phyloP scores from a whole-genome alignment of 2,329 filamentous ascomycete genomes.

The Stachybotrys echinatus region DNA sequence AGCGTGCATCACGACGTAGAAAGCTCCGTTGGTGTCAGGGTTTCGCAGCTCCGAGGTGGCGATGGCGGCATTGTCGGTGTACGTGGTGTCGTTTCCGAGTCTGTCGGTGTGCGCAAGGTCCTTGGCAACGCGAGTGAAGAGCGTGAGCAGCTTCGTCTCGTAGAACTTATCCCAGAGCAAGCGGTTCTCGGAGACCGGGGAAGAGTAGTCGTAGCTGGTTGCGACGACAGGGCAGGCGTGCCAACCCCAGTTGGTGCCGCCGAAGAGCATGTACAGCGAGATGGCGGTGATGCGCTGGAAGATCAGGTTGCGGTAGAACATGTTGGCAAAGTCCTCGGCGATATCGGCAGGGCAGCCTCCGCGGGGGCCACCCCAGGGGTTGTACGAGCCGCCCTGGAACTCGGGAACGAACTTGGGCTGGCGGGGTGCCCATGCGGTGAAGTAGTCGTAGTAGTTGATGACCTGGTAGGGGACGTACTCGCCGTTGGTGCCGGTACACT shows the following conservation, averaged over 20 bases:
- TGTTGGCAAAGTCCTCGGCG: constrained; percentile 54
- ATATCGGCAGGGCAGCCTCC: constrained; percentile 49
- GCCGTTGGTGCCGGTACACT: constrained; percentile 56
- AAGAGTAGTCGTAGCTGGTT: constrained; percentile 59
- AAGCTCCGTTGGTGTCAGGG: constrained; percentile 48
- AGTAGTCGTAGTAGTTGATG: constrained; percentile 24
- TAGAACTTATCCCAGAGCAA: constrained; percentile 54
- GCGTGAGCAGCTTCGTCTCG: constrained; percentile 55
- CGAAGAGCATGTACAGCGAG: constrained; percentile 60
- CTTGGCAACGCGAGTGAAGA: constrained; percentile 53
- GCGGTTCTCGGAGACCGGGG: constrained; percentile 55
- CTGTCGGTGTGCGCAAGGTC: constrained; percentile 52
- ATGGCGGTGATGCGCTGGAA: constrained; percentile 54
- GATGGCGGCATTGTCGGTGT: constrained; percentile 46
- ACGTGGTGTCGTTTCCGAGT: constrained; percentile 36
- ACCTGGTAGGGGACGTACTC: constrained; percentile 49
- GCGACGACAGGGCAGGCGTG: constrained; percentile 52
- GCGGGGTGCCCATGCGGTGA: constrained; percentile 15
- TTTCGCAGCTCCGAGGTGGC: constrained; percentile 53
- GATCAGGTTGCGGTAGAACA: constrained; percentile 60
- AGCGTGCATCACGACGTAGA: constrained; percentile 54
- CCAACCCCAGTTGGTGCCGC: constrained; percentile 60
- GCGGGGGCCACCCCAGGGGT: constrained; percentile 56
- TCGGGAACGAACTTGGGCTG: constrained; percentile 19
- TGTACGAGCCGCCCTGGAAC: constrained; percentile 35